These are phyloP conservation scores for Stagonosporopsis tanaceti DNA, from an alignment of 2,329 filamentous ascomycete genomes.

Conservation along the genomic window DNA sequence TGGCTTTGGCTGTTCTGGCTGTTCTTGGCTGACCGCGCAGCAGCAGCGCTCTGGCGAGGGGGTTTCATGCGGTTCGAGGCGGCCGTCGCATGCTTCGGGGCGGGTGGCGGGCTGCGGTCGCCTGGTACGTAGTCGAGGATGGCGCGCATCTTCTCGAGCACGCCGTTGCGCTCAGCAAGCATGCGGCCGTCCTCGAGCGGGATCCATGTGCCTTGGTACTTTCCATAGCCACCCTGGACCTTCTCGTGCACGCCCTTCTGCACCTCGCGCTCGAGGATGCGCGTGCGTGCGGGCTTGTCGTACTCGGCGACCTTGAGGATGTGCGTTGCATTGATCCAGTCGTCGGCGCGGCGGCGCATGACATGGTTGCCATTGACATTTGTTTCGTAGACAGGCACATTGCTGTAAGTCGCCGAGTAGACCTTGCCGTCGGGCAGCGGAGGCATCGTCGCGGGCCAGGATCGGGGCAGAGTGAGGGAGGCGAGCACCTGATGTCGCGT, in stretches of 20 bases:
- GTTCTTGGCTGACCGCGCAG: slow-evolving; percentile 49
- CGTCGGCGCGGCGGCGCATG: slow-evolving; percentile 90
- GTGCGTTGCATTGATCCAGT: slow-evolving; percentile 99
- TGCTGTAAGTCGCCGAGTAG: slow-evolving; percentile 71
- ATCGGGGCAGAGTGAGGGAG: background rate
- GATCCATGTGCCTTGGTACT: slow-evolving; percentile 99
- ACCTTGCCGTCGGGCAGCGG: slow-evolving; percentile 56
- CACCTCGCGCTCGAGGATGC: slow-evolving; percentile 94
- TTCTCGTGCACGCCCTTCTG: slow-evolving; percentile 98
- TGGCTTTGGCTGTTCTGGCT: slow-evolving; percentile 44
- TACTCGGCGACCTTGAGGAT: slow-evolving; percentile 97
- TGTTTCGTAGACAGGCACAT: slow-evolving; percentile 96
- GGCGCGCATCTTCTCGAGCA: slow-evolving; percentile 80
- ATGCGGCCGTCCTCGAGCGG: slow-evolving; percentile 81
- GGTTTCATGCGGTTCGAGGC: slow-evolving; percentile 79
- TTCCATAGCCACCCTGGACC: slow-evolving; percentile 96
- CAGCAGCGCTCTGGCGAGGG: slow-evolving; percentile 70
- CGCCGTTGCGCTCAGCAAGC: slow-evolving; percentile 85
- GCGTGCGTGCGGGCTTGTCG: slow-evolving; percentile 93
- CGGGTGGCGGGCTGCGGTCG: slow-evolving; percentile 87
- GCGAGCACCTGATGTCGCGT: slow-evolving; percentile 13
- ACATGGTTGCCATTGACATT: slow-evolving; percentile 90
- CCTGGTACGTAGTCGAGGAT: slow-evolving; percentile 92
- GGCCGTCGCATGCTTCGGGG: slow-evolving; percentile 82
- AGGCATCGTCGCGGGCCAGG: slow-evolving; percentile 42